Base-by-base conservation (phyloP, 805 yeast genomes). In the Candida mattraensis region DNA sequence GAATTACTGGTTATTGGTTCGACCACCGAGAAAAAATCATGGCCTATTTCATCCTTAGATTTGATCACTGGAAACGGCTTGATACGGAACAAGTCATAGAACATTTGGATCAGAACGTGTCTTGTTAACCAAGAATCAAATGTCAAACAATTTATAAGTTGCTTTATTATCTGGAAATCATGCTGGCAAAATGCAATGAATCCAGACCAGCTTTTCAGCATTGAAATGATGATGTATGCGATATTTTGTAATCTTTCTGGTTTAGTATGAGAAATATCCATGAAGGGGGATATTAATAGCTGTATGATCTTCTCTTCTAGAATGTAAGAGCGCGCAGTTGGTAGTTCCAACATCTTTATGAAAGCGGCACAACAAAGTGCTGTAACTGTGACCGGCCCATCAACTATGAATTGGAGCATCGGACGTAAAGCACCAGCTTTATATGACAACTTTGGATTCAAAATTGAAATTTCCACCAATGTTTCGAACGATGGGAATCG, bases 151-250 rank as follows among this genome's bases (percentile, higher is more conserved):
- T 69, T 60, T 3, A 89, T 61, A 18, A 89, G 61, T 35, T 77
- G 76, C 26, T 63, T 65, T 15, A 89, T 53, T 7, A 81, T 71
- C 37, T 65, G 63, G 43, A 76, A 80, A 40, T 77, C 62, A 45
- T 80, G 66, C 37, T 73, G 67, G 1, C 83, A 71, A 48, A 81
- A 74, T 11, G 82, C 74, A 41, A 81, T 70, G 8, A 88, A 51
- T 0, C 99, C 99, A 9, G 83, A 69, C 78, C 91, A 82, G 21
- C 78, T 70, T 42, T 86, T 83, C 31, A 91, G 60, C 16, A 86
- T 62, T 4, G 73, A 56, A 0, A 83, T 63, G 2, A 91, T 56
- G 7, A 87, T 66, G 27, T 74, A 69, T 0, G 88, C 76, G 10
- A 78, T 65, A 40, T 70, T 73, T 39, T 81, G 83, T 18, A 87